Base-by-base conservation (phyloP, 371 early-diverging fungal species). In the Mortierella sp. region DNA sequence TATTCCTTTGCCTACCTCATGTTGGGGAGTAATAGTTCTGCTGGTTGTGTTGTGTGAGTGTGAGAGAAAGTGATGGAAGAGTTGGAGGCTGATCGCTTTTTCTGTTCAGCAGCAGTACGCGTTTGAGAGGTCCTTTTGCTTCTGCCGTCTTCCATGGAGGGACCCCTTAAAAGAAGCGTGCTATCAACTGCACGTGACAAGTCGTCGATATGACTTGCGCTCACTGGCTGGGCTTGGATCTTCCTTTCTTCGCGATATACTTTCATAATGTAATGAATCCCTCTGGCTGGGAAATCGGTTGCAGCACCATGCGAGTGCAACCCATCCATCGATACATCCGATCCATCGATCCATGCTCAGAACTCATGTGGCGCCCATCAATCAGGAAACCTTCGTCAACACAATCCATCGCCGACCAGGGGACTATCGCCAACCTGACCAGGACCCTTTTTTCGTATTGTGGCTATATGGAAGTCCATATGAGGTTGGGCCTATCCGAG, bases 171-270 rank as follows among this genome's bases (percentile, higher is more conserved):
- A 5, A 4, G 14, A 0, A 1, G 9, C 37, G 0, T 6, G 10
- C 0, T 1, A 10, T 0, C 1, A 21, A 8, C 6, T 28, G 2
- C 76, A 76, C 70, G 76, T 76, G 76, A 72, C 51, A 31, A 24
- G 10, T 21, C 6, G 37, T 34, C 11, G 48, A 51, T 72, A 34
- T 37, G 57, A 61, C 67, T 34, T 64, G 67, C 67, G 21, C 37
- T 64, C 37, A 37, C 67, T 64, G 67, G 40, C 67, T 64, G 50
- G 51, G 53, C 14, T 51, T 72, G 53, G 44, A 81, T 74, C 74
- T 81, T 77, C 77, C 77, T 81, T 74, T 77, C 82, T 81, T 81
- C 77, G 76, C 76, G 81, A 76, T 73, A 79, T 80, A 76, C 76
- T 73, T 76, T 73, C 73, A 76, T 75, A 76, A 75, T 76, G 77